Evolutionary conservation across 2,329 filamentous ascomycete species (phyloP).

Genomic region (Bipolaris victoriae): DNA sequence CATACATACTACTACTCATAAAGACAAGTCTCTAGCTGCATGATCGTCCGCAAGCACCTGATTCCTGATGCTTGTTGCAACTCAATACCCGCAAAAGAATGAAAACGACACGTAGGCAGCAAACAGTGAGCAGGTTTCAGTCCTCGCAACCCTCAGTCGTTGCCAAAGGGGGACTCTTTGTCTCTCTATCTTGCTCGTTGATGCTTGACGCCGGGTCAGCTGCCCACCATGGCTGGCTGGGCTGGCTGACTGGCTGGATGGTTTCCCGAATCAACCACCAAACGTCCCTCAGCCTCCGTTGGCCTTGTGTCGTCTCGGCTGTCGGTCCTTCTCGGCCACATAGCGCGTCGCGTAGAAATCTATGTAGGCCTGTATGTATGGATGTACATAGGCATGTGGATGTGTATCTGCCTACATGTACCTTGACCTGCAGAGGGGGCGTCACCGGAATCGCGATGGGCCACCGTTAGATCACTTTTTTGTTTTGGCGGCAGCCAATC

Average conservation of each 20-base stretch:
- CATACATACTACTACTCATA: too few relatives aligned
- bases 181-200: slow-evolving; percentile 3
- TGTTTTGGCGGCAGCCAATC: slow-evolving; percentile 32
- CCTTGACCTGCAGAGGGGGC: slow-evolving; percentile 19
- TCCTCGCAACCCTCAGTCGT: slow-evolving; percentile 13
- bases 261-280: slow-evolving; percentile 20
- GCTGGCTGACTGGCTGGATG: slow-evolving; percentile 31
- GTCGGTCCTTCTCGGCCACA: slow-evolving; percentile 11
- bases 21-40: slow-evolving; percentile 2
- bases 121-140: slow-evolving; percentile 25
- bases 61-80: slow-evolving; percentile 16
- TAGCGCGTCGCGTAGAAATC: slow-evolving; percentile 12
- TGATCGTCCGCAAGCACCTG: slow-evolving; percentile 4
- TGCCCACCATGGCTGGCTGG: slow-evolving; percentile 21
- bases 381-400: neutral
- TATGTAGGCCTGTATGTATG: neutral
- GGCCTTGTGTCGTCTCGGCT: slow-evolving; percentile 22
- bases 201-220: slow-evolving; percentile 23
- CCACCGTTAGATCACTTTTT: slow-evolving; percentile 25
- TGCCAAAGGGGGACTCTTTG: slow-evolving; percentile 7
- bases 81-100: slow-evolving; percentile 13
- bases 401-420: slow-evolving; percentile 1
- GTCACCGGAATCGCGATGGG: slow-evolving; percentile 28
- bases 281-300: slow-evolving; percentile 20
- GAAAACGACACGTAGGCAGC: slow-evolving; percentile 16